Evolutionary conservation across 108 stramenopile species (phyloP), one percentile per base, ranked within the genome.

Genomic region (Chaetoceros muelleri): DNA sequence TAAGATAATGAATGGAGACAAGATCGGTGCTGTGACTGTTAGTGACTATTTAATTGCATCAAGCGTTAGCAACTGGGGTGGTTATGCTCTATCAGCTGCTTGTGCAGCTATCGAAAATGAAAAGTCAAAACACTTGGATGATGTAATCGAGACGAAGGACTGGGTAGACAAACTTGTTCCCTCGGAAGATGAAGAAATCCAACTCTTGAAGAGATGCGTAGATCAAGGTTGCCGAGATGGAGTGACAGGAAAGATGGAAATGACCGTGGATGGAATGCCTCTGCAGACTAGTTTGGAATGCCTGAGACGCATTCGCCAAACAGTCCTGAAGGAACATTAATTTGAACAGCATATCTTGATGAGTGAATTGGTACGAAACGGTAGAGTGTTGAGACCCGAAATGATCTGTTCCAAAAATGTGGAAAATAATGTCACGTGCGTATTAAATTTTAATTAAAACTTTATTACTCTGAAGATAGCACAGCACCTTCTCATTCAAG

Each of bases 1-100:
- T 18, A 74, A 67, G 44, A 87, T 92, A 25, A 57, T 67, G 3
- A 67, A 75, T 25, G 82, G 80, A n/a, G 67, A 75, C 20, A 65
- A 59, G 44, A 81, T 83, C 62, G 89, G 80, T 2, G 74, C 80
- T 52, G 73, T 79, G 27, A 66, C 74, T 18, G 24, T 73, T 3
- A 75, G 81, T 8, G 82, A 85, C 64, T 55, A 74, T 58, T 71
- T 93, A 30, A 68, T 93, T 29, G 84, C 84, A 21, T 75, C 84
- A 3, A 78, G 79, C 51, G 91, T 93, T 10, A 81, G 80, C 30
- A 93, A 93, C 62, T 93, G 91, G 91, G 91, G 91, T 45, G 86
- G 81, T 19, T 88, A 87, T 61, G 91, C 86, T 18, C 58, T 93
- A 24, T 62, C 74, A 8, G 86, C 78, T 0, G 86, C 73, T 2